phyloP scores from a whole-genome alignment of 2,329 filamentous ascomycete species.

The Atkinsonella texensis region DNA sequence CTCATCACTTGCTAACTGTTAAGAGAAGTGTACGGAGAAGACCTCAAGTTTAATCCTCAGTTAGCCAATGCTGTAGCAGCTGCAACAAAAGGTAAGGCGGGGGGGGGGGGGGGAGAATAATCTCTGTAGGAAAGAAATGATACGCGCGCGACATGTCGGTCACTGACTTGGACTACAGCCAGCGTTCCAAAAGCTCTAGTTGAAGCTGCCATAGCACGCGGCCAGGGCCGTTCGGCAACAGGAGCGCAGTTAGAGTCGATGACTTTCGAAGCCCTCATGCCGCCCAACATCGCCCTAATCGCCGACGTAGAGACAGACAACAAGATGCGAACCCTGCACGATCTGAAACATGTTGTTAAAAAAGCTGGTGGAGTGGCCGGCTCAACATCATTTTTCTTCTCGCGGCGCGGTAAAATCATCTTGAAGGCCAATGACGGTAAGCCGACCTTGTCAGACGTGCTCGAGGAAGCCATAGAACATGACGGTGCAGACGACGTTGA shows the following conservation, averaged over 20 bases:
- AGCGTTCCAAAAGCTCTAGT: slow-evolving; percentile 77
- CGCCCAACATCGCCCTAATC: slow-evolving; percentile 64
- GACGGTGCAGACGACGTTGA: slow-evolving; percentile 68
- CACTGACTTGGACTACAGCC: slow-evolving; percentile 22
- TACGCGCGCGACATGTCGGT: not conserved
- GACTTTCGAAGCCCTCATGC: slow-evolving; percentile 70
- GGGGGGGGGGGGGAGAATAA: not conserved
- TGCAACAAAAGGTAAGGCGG: slow-evolving; percentile 59
- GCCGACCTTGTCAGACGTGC: slow-evolving; percentile 56
- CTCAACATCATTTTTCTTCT: slow-evolving; percentile 74
- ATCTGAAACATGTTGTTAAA: slow-evolving; percentile 61
- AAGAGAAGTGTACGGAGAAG: slow-evolving; percentile 56
- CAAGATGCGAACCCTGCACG: slow-evolving; percentile 59
- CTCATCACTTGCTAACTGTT: slow-evolving; percentile 8
- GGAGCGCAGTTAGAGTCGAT: slow-evolving; percentile 68
- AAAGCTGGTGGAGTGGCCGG: slow-evolving; percentile 56
- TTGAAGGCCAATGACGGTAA: slow-evolving; percentile 44
- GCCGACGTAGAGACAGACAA: slow-evolving; percentile 81
- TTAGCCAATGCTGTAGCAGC: slow-evolving; percentile 59
- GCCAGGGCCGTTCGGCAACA: slow-evolving; percentile 67
- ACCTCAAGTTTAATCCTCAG: slow-evolving; percentile 62
- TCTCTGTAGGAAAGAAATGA: slow-evolving; percentile 11
- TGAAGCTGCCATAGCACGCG: slow-evolving; percentile 74
- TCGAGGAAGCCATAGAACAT: slow-evolving; percentile 67
- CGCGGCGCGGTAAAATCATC: slow-evolving; percentile 62